These are phyloP conservation scores for Penicillium brevicompactum DNA, from an alignment of 2,329 filamentous ascomycete species.

Conservation along the genomic window DNA sequence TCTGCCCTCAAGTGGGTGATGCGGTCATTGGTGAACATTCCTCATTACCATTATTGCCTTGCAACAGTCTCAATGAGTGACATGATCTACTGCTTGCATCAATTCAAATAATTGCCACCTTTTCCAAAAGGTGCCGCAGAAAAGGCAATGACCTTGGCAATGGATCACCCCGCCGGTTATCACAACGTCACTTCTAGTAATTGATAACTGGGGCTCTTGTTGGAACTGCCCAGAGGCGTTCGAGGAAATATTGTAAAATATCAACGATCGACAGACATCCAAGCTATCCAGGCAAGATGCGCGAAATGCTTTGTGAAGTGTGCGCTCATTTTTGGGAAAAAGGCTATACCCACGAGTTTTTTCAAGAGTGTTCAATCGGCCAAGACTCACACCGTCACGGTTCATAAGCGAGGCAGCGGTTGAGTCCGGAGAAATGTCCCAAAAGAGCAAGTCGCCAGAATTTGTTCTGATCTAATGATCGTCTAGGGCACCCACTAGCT, in stretches of 20 bases:
- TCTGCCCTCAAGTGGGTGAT: conserved; percentile 10
- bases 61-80: conserved; percentile 2
- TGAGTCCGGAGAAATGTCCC: not conserved
- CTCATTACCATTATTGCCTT: not conserved
- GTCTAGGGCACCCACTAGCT: not conserved
- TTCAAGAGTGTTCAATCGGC: not conserved
- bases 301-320: not conserved
- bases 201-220: conserved; percentile 1
- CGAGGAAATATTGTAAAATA: conserved; percentile 1
- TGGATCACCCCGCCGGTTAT: not conserved
- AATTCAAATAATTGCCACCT: not conserved
- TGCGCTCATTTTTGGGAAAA: not conserved
- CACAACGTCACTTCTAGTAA: not conserved
- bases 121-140: not conserved
- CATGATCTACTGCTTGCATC: conserved; percentile 4
- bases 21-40: conserved; percentile 4
- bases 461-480: not conserved
- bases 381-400: not conserved
- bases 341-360: not conserved
- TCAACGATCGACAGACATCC: not conserved
- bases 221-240: not conserved
- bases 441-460: not conserved
- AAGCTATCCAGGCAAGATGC: not conserved
- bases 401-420: not conserved
- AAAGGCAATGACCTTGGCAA: not conserved